Evolutionary conservation across 192 early-diverging fungal species (phyloP).

Genomic region (Linnemannia elongata): DNA sequence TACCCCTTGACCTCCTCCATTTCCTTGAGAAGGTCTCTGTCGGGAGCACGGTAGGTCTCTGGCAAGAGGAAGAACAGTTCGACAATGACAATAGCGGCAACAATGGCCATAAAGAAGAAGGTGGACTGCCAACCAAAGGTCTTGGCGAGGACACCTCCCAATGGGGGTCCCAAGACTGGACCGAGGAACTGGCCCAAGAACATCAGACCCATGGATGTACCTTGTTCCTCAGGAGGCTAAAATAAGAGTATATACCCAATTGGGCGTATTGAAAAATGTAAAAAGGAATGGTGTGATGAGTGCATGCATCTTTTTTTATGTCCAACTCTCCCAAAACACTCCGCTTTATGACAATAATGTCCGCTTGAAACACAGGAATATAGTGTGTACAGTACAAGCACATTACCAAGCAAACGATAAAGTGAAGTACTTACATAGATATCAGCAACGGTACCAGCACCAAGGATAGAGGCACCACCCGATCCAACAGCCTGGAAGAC

Average conservation of each 20-base stretch:
- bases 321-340: background rate
- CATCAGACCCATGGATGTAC: constrained; percentile 54
- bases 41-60: constrained; percentile 59
- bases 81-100: constrained; percentile 43
- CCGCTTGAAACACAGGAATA: background rate
- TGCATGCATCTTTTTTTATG: background rate
- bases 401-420: background rate
- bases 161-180: constrained; percentile 53
- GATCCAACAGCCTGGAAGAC: constrained; percentile 62
- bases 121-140: constrained; percentile 58
- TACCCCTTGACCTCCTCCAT: constrained; percentile 20
- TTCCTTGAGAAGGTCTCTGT: constrained; percentile 1
- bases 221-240: constrained; percentile 50
- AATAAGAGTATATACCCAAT: background rate
- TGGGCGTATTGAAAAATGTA: background rate
- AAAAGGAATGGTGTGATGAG: background rate
- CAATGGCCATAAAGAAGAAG: constrained; percentile 61
- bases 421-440: constrained; percentile 41
- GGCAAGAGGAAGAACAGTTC: constrained; percentile 59
- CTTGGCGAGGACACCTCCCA: constrained; percentile 63
- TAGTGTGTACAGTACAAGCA: background rate
- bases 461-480: constrained; percentile 59
- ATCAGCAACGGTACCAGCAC: constrained; percentile 61
- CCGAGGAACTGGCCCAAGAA: constrained; percentile 54
- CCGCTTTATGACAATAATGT: background rate